Evolutionary conservation across 345 rosid genomes (phyloP), one percentile per base, ranked within the genome.

Genomic region (Mercurialis annua): DNA sequence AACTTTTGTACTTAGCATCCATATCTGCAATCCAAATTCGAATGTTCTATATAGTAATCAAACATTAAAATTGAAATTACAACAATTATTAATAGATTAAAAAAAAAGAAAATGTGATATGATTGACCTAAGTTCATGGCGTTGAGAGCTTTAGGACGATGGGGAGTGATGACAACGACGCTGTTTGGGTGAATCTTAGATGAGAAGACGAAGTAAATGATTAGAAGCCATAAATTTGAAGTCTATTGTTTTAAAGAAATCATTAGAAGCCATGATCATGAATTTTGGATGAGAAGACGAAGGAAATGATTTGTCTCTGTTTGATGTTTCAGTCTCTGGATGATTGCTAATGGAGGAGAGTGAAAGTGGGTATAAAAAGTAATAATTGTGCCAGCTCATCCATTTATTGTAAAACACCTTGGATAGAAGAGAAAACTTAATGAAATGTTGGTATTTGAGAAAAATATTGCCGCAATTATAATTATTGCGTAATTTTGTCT

Each of bases 71-170:
- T 5, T 31, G 6, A 6, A 43, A 43, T 2, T 7, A 10, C 1
- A 36, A 44, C 5, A 7, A 51, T 5, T 24, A 34, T 62, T 34
- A 43, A 2, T 29, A 6, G 21, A 24, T 21, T n/a, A n/a, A 5
- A 18, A 18, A 21, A 44, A 18, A 23, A 69, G 27, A n/a, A n/a
- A 44, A 1, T 9, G 16, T n/a, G n/a, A n/a, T n/a, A n/a, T n/a
- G n/a, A n/a, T n/a, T 3, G 11, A 90, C 97, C 93, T 78, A 87
- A 73, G 78, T 79, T 88, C 98, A 93, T 93, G 83, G 98, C 98
- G 72, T 93, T 93, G 81, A 90, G 96, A 65, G 98, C 90, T 75
- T 86, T 88, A 62, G 96, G 90, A 29, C 97, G 97, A 76, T 93
- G 88, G 73, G 89, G 89, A 73, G 96, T 93, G 80, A 93, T 80